These are phyloP conservation scores for Suhomyces ambrosiae DNA, from an alignment of 1,139 yeast genomes.

Conservation along the genomic window DNA sequence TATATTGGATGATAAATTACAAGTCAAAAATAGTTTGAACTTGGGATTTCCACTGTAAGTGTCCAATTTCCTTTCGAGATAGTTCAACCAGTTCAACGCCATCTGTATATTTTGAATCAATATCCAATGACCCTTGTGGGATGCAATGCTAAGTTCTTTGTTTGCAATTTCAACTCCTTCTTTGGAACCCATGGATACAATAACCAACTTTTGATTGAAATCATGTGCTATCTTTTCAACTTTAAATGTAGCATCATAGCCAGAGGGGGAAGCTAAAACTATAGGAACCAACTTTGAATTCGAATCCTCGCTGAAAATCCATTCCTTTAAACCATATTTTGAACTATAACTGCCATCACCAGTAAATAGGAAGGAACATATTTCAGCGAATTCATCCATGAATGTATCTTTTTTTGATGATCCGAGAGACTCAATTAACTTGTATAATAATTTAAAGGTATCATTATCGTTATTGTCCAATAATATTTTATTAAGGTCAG, in stretches of 20 bases:
- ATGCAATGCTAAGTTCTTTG: conserved; percentile 49
- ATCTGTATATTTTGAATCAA: conserved; percentile 78
- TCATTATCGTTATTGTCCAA: conserved; percentile 23
- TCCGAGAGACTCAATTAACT: conserved; percentile 16
- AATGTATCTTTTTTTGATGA: conserved; percentile 19
- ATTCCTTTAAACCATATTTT: conserved; percentile 28
- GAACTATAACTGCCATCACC: conserved; percentile 30
- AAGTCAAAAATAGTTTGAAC: conserved; percentile 63
- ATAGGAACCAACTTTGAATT: conserved; percentile 34
- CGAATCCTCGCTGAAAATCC: conserved; percentile 17
- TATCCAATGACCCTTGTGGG: conserved; percentile 62
- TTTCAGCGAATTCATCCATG: conserved; percentile 19
- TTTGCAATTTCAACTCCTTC: conserved; percentile 67
- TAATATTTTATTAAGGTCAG: conserved; percentile 10
- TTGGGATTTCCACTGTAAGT: conserved; percentile 17
- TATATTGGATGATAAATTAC: conserved; percentile 49
- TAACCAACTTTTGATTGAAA: conserved; percentile 27
- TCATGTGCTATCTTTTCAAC: conserved; percentile 48
- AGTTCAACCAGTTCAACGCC: conserved; percentile 63
- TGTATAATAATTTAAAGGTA: conserved; percentile 18
- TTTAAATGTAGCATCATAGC: conserved; percentile 66
- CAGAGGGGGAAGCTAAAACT: conserved; percentile 60
- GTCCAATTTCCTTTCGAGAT: conserved; percentile 50
- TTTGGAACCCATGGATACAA: conserved; percentile 74
- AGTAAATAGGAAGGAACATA: conserved; percentile 26